These are phyloP conservation scores for Saturnispora sekii DNA, from an alignment of 805 yeast genomes.

Conservation along the genomic window DNA sequence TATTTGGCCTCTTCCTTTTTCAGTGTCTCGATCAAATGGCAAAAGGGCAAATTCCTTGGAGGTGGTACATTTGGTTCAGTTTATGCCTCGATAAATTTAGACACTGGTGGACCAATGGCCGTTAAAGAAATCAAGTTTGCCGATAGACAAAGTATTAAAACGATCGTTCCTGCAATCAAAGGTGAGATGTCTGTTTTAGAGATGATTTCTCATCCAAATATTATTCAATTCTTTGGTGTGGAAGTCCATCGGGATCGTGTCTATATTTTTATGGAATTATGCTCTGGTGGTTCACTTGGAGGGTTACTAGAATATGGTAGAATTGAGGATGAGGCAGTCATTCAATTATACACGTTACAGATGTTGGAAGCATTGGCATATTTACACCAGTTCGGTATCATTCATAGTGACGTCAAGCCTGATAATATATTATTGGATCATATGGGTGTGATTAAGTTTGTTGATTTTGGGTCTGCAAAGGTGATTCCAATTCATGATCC, in stretches of 20 bases:
- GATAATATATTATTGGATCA: slow-evolving; percentile 86
- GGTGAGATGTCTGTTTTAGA: slow-evolving; percentile 96
- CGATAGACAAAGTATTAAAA: slow-evolving; percentile 74
- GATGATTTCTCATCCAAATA: slow-evolving; percentile 90
- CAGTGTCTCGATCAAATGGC: slow-evolving; percentile 92
- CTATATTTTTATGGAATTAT: slow-evolving; percentile 93
- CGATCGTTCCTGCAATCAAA: slow-evolving; percentile 78
- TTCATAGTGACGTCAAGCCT: slow-evolving; percentile 96
- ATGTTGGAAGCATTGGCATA: slow-evolving; percentile 94
- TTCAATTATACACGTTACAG: slow-evolving; percentile 83
- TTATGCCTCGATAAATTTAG: slow-evolving; percentile 83
- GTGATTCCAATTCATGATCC: slow-evolving; percentile 48
- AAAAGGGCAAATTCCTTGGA: slow-evolving; percentile 87
- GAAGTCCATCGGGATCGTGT: slow-evolving; percentile 95
- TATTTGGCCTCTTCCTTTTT: slow-evolving; percentile 83
- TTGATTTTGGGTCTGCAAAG: slow-evolving; percentile 97
- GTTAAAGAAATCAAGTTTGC: slow-evolving; percentile 92
- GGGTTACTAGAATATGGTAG: slow-evolving; percentile 81
- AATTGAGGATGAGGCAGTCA: slow-evolving; percentile 89
- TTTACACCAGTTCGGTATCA: slow-evolving; percentile 86
- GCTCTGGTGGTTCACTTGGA: slow-evolving; percentile 92
- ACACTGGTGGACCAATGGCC: slow-evolving; percentile 93
- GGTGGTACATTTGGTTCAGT: slow-evolving; percentile 96
- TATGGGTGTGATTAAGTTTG: slow-evolving; percentile 88
- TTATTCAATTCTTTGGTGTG: slow-evolving; percentile 93